These are phyloP conservation scores for Millerago galiae DNA, from an alignment of 805 yeast genomes.

Conservation along the genomic window DNA sequence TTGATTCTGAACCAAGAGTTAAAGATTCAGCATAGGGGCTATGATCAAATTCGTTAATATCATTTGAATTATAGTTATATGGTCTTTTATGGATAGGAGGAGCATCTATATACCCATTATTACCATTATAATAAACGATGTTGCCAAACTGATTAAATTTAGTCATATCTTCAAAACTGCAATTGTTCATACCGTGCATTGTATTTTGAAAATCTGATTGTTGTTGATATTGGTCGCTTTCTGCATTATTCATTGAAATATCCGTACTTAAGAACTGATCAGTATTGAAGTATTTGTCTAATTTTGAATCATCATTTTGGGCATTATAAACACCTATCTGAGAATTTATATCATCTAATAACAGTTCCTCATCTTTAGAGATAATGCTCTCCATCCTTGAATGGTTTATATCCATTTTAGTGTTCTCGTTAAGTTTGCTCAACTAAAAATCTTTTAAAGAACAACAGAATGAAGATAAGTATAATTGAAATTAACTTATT, in stretches of 20 bases:
- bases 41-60: not conserved
- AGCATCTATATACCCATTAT: slow-evolving; percentile 6
- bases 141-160: not conserved
- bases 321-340: not conserved
- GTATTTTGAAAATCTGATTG: not conserved
- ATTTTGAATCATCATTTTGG: not conserved
- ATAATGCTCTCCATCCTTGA: too few species aligned
- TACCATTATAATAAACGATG: slow-evolving; percentile 1
- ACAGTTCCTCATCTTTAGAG: too few species aligned
- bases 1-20: slow-evolving; percentile 20
- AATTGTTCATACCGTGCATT: not conserved
- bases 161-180: not conserved
- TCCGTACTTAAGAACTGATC: not conserved
- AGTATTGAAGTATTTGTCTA: not conserved
- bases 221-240: too few species aligned
- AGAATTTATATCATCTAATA: not conserved
- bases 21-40: slow-evolving; percentile 15
- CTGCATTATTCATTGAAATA: not conserved
- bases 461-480: too few species aligned
- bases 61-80: not conserved
- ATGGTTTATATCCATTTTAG: too few species aligned
- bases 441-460: too few species aligned
- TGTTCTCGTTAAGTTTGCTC: too few species aligned
- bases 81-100: slow-evolving; percentile 1
- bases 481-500: too few species aligned